These are phyloP conservation scores for Carex myosuroides DNA, from an alignment of 176 grass and related monocot genomes.

Conservation along the genomic window DNA sequence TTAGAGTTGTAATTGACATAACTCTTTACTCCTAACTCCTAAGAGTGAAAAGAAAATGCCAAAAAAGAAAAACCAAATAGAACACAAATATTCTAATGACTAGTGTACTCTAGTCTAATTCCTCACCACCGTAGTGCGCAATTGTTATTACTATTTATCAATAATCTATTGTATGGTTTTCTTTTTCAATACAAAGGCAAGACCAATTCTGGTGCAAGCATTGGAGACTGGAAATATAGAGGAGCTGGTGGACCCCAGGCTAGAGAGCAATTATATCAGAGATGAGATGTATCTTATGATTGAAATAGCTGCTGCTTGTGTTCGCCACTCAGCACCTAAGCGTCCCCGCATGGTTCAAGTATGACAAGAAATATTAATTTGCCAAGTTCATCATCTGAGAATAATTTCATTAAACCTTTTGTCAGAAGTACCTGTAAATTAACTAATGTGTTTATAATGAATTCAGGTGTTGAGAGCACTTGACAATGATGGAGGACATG, in stretches of 20 bases:
- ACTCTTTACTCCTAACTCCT: not conserved
- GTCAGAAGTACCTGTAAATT: not conserved
- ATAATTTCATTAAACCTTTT: not conserved
- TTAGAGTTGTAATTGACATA: not conserved
- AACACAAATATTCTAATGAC: not conserved
- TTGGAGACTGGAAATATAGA: constrained; percentile 44
- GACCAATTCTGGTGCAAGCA: constrained; percentile 37
- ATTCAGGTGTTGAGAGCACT: constrained; percentile 64
- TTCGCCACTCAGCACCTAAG: constrained; percentile 65
- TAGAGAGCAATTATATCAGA: constrained; percentile 37
- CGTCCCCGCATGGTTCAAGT: constrained; percentile 60
- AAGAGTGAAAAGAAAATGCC: not conserved
- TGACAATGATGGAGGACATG: constrained; percentile 40
- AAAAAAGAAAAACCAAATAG: not conserved
- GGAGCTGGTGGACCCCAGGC: constrained; percentile 40
- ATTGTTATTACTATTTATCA: not conserved
- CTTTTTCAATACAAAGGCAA: constrained; percentile 29
- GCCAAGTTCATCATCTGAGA: not conserved
- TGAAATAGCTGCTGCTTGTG: constrained; percentile 63
- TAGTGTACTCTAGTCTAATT: not conserved
- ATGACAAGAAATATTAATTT: not conserved
- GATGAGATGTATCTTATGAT: constrained; percentile 61
- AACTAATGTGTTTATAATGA: not conserved
- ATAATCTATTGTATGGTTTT: not conserved
- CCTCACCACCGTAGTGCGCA: not conserved